Evolutionary conservation across 2,329 filamentous ascomycete species (phyloP), one percentile per base, ranked within the genome.

Genomic region (Spiromastix sp.): DNA sequence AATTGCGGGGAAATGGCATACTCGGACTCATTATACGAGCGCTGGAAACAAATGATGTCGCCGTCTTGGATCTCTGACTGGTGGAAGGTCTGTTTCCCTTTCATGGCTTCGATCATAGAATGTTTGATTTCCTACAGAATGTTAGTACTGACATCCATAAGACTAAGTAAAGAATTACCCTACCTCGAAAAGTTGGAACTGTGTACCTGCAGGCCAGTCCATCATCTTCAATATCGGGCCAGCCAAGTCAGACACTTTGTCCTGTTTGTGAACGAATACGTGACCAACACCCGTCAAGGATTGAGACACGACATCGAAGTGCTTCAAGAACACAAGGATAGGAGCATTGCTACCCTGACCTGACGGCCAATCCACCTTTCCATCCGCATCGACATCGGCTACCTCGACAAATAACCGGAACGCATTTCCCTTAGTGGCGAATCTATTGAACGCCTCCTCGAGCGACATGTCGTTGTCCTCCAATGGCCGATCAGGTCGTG

Each of bases 31-130:
- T 60, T 63, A 22, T 74, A 61, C 17, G 71, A 65, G 40, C 75
- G 74, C 56, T 98, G 91, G 63, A 96, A 95, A 54, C 87, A 94
- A 38, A 98, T 77, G 47, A 98, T 93, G 53, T 98, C 91, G 32
- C 91, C 91, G 50, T 98, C 89, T 55, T 96, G 89, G 16, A 98
- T 81, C 57, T 98, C 93, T 2, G 91, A 91, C 40, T 84, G 79
- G 46, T 86, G 83, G 40, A 98, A 71, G 0, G 86, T 85, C 52
- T 85, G 78, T 63, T 94, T 96, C 0, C 80, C 74, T 61, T 95
- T 96, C 67, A 98, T 81, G 5, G 75, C 72, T 54, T 98, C 93
- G 46, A 98, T 94, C 87, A 96, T 96, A 41, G 78, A 84, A 34
- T 87, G 86, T 62, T 96, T 98, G 62, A 98, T 96, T 66, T 98